Evolutionary conservation across 345 rosid species (phyloP).

Genomic region (Populus euphratica): DNA sequence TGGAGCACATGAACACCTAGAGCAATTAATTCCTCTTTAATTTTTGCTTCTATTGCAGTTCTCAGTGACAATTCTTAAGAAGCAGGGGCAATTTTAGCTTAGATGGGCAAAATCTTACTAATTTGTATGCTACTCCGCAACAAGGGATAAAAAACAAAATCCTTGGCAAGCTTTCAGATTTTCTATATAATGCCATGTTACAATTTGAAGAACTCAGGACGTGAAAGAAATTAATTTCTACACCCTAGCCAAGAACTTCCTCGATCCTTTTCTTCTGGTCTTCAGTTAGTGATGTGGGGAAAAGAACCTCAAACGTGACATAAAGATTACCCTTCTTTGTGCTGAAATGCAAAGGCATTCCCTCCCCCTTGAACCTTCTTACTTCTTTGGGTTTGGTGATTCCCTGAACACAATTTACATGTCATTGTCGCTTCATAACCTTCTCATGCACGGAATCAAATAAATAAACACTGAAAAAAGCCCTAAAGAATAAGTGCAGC

Average conservation of each 20-base stretch:
- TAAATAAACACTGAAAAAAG: background rate
- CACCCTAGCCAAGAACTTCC: slow-evolving; percentile 56
- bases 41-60: background rate
- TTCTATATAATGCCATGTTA: slow-evolving; percentile 10
- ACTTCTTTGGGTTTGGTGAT: slow-evolving; percentile 92
- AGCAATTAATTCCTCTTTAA: background rate
- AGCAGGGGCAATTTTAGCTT: background rate
- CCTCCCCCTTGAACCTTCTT: slow-evolving; percentile 87
- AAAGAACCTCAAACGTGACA: slow-evolving; percentile 82
- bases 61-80: background rate
- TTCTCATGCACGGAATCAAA: background rate
- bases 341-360: slow-evolving; percentile 89
- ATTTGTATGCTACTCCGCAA: background rate
- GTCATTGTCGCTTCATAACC: background rate
- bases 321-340: slow-evolving; percentile 86
- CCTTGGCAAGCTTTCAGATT: background rate
- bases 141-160: background rate
- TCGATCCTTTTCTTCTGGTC: slow-evolving; percentile 83
- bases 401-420: slow-evolving; percentile 44
- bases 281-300: slow-evolving; percentile 71
- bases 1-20: background rate
- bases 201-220: slow-evolving; percentile 1
- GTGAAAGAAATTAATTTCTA: background rate
- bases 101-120: background rate
- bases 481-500: background rate